Percentiles rank a stretch among this genome's conserved stretches.
Conservation (phyloP, 495 filamentous ascomycete genomes). For the Parathielavia appendiculata region DNA sequence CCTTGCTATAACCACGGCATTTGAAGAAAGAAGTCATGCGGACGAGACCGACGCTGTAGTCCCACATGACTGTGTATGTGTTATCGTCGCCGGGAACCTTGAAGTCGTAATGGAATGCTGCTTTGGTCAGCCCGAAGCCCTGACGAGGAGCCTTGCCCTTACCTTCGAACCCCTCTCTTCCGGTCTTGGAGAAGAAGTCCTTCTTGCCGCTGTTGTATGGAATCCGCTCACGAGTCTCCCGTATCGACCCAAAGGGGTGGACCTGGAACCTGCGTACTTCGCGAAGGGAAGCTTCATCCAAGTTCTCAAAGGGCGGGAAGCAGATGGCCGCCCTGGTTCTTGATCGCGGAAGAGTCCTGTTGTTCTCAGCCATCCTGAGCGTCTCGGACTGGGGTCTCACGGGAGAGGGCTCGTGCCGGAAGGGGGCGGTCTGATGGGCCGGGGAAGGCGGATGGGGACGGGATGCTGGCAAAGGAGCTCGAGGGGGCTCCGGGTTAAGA, state of each 20-base stretch:
- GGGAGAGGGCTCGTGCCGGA: conserved; percentile 25
- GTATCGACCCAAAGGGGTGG: conserved; percentile 63
- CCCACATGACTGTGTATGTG: conserved; percentile 83
- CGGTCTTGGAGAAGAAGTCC: conserved; percentile 75
- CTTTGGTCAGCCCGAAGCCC: neutral
- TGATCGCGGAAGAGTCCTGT: conserved; percentile 52
- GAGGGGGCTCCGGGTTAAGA: conserved; percentile 54
- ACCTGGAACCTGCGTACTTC: conserved; percentile 58
- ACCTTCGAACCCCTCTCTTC: conserved; percentile 86
- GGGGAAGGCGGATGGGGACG: conserved; percentile 22
- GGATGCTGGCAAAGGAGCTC: conserved; percentile 23
- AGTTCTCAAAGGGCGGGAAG: conserved; percentile 61
- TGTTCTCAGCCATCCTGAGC: conserved; percentile 52
- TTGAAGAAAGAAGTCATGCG: conserved; percentile 95
- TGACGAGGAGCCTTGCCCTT: conserved; percentile 12
- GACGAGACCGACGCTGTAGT: conserved; percentile 93
- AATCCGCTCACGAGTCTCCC: conserved; percentile 66
- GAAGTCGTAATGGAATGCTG: conserved; percentile 93
- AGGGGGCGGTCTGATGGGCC: conserved; percentile 27
- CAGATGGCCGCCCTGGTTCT: conserved; percentile 57
- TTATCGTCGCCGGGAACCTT: conserved; percentile 60
- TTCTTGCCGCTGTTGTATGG: conserved; percentile 95
- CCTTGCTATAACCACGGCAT: conserved; percentile 80
- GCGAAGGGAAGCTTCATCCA: conserved; percentile 50
- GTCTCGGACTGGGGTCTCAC: conserved; percentile 27